Percentiles rank a stretch among this genome's conserved stretches.
Evolutionary conservation across 768 basidiomycete species (phyloP).

Genomic region (Leccinum rimulosum): DNA sequence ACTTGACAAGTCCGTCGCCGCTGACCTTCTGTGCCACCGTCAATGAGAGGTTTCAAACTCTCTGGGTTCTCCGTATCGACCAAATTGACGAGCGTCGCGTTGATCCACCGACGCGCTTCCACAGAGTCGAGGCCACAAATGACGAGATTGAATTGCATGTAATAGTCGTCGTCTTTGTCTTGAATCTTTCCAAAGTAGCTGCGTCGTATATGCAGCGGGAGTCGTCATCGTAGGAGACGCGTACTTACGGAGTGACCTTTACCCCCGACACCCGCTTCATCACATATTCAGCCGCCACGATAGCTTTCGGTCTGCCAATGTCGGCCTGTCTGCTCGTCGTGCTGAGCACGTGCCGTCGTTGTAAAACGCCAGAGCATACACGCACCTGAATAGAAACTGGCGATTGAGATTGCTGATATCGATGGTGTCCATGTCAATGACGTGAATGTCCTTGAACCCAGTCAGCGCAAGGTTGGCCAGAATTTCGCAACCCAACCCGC

Average conservation of each 20-base stretch:
- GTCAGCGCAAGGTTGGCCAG: constrained; percentile 93
- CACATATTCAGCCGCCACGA: constrained; percentile 91
- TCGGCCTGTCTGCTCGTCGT: constrained; percentile 64
- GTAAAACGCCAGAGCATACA: neutral
- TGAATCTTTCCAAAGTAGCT: constrained; percentile 98
- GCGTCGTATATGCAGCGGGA: constrained; percentile 13
- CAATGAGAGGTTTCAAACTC: constrained; percentile 93
- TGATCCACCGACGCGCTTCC: constrained; percentile 98
- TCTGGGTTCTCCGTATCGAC: constrained; percentile 93
- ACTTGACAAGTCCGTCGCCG: neutral
- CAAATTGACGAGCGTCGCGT: constrained; percentile 92
- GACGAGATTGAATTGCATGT: constrained; percentile 94
- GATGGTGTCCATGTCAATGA: constrained; percentile 99
- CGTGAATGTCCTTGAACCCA: constrained; percentile 98
- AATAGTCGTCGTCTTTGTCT: constrained; percentile 93
- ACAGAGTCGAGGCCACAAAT: constrained; percentile 98
- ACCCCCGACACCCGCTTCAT: constrained; percentile 96
- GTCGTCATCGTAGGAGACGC: neutral
- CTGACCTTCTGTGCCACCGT: constrained; percentile 96
- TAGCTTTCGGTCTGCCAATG: constrained; percentile 93
- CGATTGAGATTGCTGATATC: constrained; percentile 98
- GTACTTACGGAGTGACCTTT: constrained; percentile 89
- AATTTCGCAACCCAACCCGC: constrained; percentile 97
- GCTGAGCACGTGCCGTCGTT: neutral
- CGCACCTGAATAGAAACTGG: constrained; percentile 94